These are phyloP conservation scores for Oryza punctata DNA, from an alignment of 176 grass and related monocot species.

Conservation along the genomic window DNA sequence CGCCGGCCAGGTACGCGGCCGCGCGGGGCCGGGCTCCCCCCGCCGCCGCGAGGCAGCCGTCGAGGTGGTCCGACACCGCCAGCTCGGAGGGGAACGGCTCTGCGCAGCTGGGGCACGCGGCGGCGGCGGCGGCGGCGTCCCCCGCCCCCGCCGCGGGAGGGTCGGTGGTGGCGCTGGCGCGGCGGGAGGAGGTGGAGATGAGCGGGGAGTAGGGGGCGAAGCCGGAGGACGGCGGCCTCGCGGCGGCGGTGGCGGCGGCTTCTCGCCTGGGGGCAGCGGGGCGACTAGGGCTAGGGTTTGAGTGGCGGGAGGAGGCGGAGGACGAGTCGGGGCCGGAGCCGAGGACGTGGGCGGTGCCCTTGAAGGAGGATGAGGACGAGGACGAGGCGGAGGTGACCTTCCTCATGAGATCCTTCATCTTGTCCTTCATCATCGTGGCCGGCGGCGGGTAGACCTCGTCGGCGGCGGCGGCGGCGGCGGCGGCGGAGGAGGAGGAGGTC, in stretches of 20 bases:
- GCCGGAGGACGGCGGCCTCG: constrained; percentile 21
- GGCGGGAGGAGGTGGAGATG: constrained; percentile 44
- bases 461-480: background rate
- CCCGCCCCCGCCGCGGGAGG: too few relatives aligned
- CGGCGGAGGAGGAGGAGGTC: background rate
- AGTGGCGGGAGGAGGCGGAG: constrained; percentile 32
- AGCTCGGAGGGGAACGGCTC: constrained; percentile 59
- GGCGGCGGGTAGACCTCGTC: background rate
- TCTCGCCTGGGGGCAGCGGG: constrained; percentile 29
- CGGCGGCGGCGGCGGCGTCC: constrained; percentile 25
- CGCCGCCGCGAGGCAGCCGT: constrained; percentile 57
- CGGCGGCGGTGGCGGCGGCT: background rate
- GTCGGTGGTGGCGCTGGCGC: constrained; percentile 17
- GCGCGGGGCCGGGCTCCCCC: constrained; percentile 46
- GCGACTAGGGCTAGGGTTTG: constrained; percentile 48
- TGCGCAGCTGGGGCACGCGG: constrained; percentile 62
- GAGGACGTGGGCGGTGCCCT: constrained; percentile 73
- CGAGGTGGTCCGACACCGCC: constrained; percentile 68
- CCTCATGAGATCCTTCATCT: constrained; percentile 92
- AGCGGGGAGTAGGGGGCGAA: constrained; percentile 54
- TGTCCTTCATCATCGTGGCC: constrained; percentile 68
- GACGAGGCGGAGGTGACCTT: constrained; percentile 78
- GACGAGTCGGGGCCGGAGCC: constrained; percentile 46
- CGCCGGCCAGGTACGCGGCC: constrained; percentile 58
- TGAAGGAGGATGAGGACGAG: constrained; percentile 51